Evolutionary conservation across 2,329 filamentous ascomycete species (phyloP).

Genomic region (Dothistroma septosporum): DNA sequence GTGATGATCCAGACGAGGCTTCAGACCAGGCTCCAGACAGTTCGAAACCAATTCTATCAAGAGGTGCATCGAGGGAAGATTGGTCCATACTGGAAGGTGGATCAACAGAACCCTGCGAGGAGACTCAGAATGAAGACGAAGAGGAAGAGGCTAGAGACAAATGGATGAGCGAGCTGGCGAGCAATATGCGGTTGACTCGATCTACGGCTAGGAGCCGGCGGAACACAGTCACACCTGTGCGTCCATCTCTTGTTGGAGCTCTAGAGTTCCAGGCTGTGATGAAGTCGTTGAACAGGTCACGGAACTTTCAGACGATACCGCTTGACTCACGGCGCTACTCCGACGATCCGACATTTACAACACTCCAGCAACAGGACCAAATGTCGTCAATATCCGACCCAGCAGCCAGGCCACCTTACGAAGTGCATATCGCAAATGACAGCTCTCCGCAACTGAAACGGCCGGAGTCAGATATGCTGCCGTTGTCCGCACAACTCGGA

Average conservation of each 20-base stretch:
- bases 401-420: slow-evolving; percentile 17
- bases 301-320: slow-evolving; percentile 67
- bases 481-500: slow-evolving; percentile 25
- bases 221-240: slow-evolving; percentile 75
- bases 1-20: slow-evolving; percentile 50
- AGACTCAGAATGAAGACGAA: slow-evolving; percentile 53
- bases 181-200: slow-evolving; percentile 84
- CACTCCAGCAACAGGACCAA: slow-evolving; percentile 43
- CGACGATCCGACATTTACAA: slow-evolving; percentile 53
- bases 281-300: slow-evolving; percentile 76
- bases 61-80: slow-evolving; percentile 57
- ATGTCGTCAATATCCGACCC: slow-evolving; percentile 49
- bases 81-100: slow-evolving; percentile 58
- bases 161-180: slow-evolving; percentile 75
- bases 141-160: slow-evolving; percentile 60
- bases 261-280: slow-evolving; percentile 90
- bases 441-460: slow-evolving; percentile 11
- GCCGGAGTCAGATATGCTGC: slow-evolving; percentile 6
- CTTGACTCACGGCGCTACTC: slow-evolving; percentile 68
- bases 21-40: slow-evolving; percentile 44
- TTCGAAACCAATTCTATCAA: slow-evolving; percentile 38
- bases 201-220: slow-evolving; percentile 62
- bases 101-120: slow-evolving; percentile 38
- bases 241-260: slow-evolving; percentile 87
- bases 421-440: slow-evolving; percentile 17